Evolutionary conservation across 352 stramenopile species (phyloP).

Genomic region (Globisporangium sylvaticum): DNA sequence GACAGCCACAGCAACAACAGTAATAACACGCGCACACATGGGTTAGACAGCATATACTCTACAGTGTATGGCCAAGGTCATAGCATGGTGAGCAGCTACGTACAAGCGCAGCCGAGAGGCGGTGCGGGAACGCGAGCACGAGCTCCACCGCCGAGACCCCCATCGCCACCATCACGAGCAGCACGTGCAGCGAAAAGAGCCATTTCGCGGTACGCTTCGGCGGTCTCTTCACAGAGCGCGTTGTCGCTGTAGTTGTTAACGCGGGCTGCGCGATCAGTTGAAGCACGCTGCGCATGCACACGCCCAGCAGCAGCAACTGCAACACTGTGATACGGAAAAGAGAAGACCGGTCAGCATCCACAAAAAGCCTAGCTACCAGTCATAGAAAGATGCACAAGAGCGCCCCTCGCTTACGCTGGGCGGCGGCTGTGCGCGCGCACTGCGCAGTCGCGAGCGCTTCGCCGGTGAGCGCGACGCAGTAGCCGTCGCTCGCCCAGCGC

Average conservation of each 20-base stretch:
- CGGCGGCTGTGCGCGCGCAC: constrained; percentile 7
- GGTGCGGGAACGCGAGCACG: constrained; percentile 19
- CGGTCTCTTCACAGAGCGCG: neutral
- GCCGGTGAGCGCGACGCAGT: constrained; percentile 14
- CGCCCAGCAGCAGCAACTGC: constrained; percentile 29
- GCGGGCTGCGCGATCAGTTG: constrained; percentile 14
- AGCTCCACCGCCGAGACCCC: constrained; percentile 22
- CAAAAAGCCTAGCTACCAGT: neutral
- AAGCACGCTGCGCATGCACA: constrained; percentile 41
- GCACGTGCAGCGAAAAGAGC: constrained; percentile 28
- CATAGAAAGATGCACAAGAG: neutral
- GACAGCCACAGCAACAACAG: neutral
- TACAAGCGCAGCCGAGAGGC: constrained; percentile 37
- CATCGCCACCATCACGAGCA: constrained; percentile 22
- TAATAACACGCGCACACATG: neutral
- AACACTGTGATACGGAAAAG: constrained; percentile 19
- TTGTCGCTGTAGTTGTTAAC: neutral
- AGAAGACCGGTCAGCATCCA: neutral
- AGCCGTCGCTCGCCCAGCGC: neutral
- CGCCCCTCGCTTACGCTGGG: neutral
- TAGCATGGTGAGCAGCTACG: neutral
- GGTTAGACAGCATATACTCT: neutral
- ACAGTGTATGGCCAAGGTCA: neutral
- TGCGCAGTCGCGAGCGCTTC: constrained; percentile 9
- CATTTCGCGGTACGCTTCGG: neutral